Percentiles rank a stretch among this genome's conserved stretches.
These are phyloP conservation scores for Leishmania major DNA, from an alignment of 208 protist species.

Conservation along the genomic window DNA sequence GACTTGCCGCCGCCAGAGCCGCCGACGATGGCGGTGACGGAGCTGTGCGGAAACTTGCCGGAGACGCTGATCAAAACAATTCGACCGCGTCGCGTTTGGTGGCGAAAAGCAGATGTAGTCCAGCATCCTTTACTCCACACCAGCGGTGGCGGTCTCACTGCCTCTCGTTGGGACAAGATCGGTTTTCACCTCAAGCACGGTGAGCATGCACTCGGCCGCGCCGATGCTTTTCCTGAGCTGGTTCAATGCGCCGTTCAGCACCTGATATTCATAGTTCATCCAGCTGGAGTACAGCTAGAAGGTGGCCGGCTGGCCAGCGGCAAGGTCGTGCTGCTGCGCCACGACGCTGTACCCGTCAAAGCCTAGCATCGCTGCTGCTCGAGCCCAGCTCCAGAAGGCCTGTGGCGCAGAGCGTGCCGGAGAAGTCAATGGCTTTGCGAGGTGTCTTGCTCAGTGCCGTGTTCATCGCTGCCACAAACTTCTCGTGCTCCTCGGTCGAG, in stretches of 20 bases:
- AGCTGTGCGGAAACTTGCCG: conserved; percentile 30
- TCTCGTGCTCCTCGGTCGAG: conserved; percentile 53
- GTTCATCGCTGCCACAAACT: conserved; percentile 43
- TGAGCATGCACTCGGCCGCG: conserved; percentile 53
- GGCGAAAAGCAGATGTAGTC: conserved; percentile 56
- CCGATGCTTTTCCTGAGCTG: conserved; percentile 52
- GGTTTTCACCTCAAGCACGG: conserved; percentile 43
- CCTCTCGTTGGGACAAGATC: conserved; percentile 35
- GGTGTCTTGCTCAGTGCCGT: conserved; percentile 42
- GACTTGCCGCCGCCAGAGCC: conserved; percentile 80
- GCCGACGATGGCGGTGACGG: conserved; percentile 69
- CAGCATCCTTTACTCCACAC: conserved; percentile 36
- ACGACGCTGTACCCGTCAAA: conserved; percentile 63
- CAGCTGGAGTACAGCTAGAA: conserved; percentile 60
- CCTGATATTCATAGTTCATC: conserved; percentile 50
- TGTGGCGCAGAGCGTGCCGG: conserved; percentile 35
- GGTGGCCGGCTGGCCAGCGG: conserved; percentile 55
- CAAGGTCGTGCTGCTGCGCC: conserved; percentile 39
- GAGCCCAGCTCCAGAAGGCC: conserved; percentile 47
- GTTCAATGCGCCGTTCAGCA: conserved; percentile 43
- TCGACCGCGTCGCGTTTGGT: conserved; percentile 24
- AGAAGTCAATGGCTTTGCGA: conserved; percentile 44
- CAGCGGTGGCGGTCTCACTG: conserved; percentile 33
- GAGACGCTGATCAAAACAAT: conserved; percentile 25
- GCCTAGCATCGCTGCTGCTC: conserved; percentile 38